phyloP scores from a whole-genome alignment of 2,329 filamentous ascomycete genomes.

The Gremmenia infestans region DNA sequence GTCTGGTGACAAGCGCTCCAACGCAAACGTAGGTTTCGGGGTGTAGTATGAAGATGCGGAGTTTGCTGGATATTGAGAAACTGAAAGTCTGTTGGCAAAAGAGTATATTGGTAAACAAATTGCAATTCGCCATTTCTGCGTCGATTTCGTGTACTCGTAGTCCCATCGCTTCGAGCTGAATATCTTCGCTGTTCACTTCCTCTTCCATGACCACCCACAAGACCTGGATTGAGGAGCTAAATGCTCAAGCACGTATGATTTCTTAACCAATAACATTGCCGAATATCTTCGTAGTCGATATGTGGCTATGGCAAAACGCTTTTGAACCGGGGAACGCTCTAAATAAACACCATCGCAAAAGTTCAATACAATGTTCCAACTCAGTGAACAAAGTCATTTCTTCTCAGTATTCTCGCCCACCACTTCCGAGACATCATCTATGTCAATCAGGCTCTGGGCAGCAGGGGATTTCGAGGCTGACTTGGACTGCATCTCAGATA shows the following conservation, averaged over 20 bases:
- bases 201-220: conserved; percentile 25
- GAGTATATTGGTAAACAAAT: conserved; percentile 28
- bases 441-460: conserved; percentile 4
- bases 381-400: background rate
- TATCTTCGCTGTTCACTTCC: conserved; percentile 22
- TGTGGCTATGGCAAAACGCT: conserved; percentile 18
- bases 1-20: conserved; percentile 35
- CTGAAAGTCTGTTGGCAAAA: conserved; percentile 23
- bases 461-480: conserved; percentile 7
- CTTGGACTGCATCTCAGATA: conserved; percentile 13
- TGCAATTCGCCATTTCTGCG: conserved; percentile 27
- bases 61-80: conserved; percentile 22
- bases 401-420: conserved; percentile 1
- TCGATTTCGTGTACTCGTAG: conserved; percentile 22
- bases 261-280: conserved; percentile 18
- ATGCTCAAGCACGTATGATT: conserved; percentile 20
- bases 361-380: background rate
- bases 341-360: background rate
- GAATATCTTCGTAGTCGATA: conserved; percentile 18
- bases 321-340: conserved; percentile 18
- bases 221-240: conserved; percentile 20
- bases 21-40: conserved; percentile 38
- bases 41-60: conserved; percentile 32
- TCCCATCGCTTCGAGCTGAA: conserved; percentile 22
- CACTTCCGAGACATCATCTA: conserved; percentile 7